Percentiles rank a stretch among this genome's conserved stretches.
phyloP scores from a whole-genome alignment of 306 rosid species.

The Boehmeria nivea region DNA sequence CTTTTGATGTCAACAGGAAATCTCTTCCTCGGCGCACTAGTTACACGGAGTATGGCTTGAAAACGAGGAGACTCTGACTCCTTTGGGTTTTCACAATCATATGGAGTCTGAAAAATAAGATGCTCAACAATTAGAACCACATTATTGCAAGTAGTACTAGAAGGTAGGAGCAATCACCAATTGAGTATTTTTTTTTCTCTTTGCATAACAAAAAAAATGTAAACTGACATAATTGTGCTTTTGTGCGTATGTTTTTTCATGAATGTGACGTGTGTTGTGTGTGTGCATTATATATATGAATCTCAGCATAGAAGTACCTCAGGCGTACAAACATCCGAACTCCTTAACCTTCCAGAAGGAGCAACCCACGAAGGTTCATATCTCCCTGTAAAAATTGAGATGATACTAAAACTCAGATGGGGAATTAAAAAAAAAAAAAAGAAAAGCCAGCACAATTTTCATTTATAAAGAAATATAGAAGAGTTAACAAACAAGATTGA shows the following conservation, averaged over 20 bases:
- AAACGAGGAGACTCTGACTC: slow-evolving; percentile 99
- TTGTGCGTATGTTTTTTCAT: background rate
- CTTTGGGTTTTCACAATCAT: slow-evolving; percentile 92
- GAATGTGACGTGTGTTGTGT: too few species aligned
- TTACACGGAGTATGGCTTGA: slow-evolving; percentile 91
- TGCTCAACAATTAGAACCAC: slow-evolving; percentile 18
- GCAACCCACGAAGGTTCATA: slow-evolving; percentile 45
- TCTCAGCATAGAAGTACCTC: slow-evolving; percentile 51
- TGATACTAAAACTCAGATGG: background rate
- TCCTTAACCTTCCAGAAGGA: slow-evolving; percentile 55
- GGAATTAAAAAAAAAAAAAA: slow-evolving; percentile 19
- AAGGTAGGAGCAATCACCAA: slow-evolving; percentile 3
- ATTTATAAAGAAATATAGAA: too few species aligned
- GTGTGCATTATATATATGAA: too few species aligned
- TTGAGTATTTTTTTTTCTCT: background rate
- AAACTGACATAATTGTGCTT: background rate
- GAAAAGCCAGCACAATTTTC: background rate
- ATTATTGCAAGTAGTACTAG: slow-evolving; percentile 10
- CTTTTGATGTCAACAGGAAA: slow-evolving; percentile 83
- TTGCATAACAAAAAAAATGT: slow-evolving; percentile 4
- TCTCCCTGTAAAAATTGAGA: slow-evolving; percentile 47
- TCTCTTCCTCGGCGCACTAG: slow-evolving; percentile 95
- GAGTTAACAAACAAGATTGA: too few species aligned
- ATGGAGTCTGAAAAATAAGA: slow-evolving; percentile 51
- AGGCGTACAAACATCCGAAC: slow-evolving; percentile 77